Evolutionary conservation across 192 early-diverging fungal genomes (phyloP), one percentile per base, ranked within the genome.

Genomic region (Dissophora ornata): DNA sequence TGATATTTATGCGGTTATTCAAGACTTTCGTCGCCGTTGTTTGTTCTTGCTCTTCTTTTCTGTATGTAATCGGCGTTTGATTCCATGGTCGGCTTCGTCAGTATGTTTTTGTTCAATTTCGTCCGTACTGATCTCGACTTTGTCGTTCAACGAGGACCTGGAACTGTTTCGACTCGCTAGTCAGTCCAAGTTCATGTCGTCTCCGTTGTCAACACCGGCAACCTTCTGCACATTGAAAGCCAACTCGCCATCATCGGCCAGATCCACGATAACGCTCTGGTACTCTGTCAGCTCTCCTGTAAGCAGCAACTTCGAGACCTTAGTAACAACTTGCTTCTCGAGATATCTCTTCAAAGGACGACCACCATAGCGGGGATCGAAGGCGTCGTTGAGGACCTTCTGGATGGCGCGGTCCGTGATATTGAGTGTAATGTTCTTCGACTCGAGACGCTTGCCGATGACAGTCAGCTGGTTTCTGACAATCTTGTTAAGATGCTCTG

Each of bases 321-420:
- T 83, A n/a, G 95, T 97, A 51, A 93, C 93, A 16, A 97, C 78
- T 52, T 89, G 83, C 70, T 90, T 86, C 71, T 99, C 94, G 48
- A 99, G 80, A 78, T 90, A 95, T 55, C 96, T 88, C 50, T 90
- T 87, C 33, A 99, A 83, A 8, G 97, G 97, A 38, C 97, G 88
- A 18, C 96, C 97, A 69, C 97, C 97, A 79, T 95, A 99, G n/a
- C 90, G 80, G 18, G 95, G 94, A 77, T 98, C 94, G 67, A 97
- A 99, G 7, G 94, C 84, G 50, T 87, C 80, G 34, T 85, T 71
- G 22, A 96, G 80, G 10, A 99, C 86, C 65, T 86, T 85, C 60
- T 94, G 82, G 29, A 89, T 85, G 1, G 94, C 96, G 0, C 83
- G 82, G 21, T 89, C 86, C 28, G 92, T 86, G 56, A 96, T 88